Conservation (phyloP, 169 alveolate species). For the Blepharisma undulans region DNA sequence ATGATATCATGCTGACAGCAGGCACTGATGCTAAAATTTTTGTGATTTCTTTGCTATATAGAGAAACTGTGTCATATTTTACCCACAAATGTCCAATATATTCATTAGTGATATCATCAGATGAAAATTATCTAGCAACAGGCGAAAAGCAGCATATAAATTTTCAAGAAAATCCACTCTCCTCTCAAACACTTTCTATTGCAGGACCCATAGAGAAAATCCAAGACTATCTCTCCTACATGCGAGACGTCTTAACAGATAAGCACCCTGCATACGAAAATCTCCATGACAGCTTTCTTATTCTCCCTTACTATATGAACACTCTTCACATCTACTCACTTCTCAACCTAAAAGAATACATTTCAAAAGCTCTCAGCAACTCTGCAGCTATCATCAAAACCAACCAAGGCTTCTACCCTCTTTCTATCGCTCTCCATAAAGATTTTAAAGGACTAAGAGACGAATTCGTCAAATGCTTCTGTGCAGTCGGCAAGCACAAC, state of each 20-base stretch:
- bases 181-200: background rate
- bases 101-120: background rate
- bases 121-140: background rate
- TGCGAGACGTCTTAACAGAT: background rate
- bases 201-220: background rate
- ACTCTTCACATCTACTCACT: constrained; percentile 13
- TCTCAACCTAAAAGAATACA: background rate
- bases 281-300: background rate
- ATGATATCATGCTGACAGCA: background rate
- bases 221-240: background rate
- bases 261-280: background rate
- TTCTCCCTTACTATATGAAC: constrained; percentile 24
- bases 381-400: background rate
- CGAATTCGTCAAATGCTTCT: background rate
- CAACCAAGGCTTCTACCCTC: background rate
- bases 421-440: background rate
- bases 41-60: background rate
- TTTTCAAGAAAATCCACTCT: constrained; percentile 6
- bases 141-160: background rate
- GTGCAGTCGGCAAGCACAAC: background rate
- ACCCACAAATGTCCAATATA: background rate
- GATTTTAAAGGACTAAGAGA: constrained; percentile 9
- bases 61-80: background rate
- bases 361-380: background rate
- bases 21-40: background rate